Conservation (phyloP, 768 basidiomycete species). For the Paxillus involutus region DNA sequence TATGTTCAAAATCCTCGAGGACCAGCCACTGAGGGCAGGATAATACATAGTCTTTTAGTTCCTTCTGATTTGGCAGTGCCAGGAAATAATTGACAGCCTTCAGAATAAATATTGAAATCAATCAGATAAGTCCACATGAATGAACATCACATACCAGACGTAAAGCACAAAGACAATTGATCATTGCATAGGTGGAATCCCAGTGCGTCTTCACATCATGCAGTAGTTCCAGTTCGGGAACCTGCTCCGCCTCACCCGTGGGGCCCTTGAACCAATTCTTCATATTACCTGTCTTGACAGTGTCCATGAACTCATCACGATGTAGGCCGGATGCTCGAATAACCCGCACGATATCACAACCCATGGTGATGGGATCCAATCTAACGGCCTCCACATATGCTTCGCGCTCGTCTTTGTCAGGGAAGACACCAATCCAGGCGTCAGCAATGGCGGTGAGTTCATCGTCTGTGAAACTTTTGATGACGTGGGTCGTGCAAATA, state of each 20-base stretch:
- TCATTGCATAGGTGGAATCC: slow-evolving; percentile 21
- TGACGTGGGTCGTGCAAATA: too few relatives aligned
- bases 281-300: too few relatives aligned
- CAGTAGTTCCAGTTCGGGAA: not conserved
- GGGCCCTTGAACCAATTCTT: not conserved
- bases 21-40: too few relatives aligned
- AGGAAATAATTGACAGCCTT: too few relatives aligned
- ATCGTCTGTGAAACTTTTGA: not conserved
- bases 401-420: not conserved
- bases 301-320: not conserved
- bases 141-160: too few relatives aligned
- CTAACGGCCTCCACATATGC: not conserved
- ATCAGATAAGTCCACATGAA: too few relatives aligned
- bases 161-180: slow-evolving; percentile 10
- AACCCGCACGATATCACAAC: not conserved
- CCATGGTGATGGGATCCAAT: not conserved
- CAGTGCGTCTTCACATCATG: too few relatives aligned
- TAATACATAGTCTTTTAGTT: too few relatives aligned
- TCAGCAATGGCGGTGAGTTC: too few relatives aligned
- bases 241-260: not conserved
- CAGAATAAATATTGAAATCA: too few relatives aligned
- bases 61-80: too few relatives aligned
- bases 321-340: not conserved
- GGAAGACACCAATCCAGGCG: not conserved
- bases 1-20: too few relatives aligned